Evolutionary conservation across 495 filamentous ascomycete genomes (phyloP), one percentile per base, ranked within the genome.

Genomic region (Neohortaea acidophila): DNA sequence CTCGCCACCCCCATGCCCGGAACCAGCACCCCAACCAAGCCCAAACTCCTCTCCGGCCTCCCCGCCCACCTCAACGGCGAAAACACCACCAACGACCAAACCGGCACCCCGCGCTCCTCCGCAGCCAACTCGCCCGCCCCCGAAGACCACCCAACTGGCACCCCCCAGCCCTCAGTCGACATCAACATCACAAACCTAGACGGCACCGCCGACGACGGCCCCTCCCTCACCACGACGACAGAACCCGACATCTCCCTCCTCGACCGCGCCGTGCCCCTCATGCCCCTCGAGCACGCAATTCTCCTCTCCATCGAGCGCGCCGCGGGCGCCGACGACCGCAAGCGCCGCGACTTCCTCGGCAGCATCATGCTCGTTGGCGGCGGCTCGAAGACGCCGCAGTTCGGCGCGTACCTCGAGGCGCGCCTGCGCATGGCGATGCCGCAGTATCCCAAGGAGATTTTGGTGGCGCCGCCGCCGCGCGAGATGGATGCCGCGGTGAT

Each of bases 281-380:
- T 77, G 39, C 72, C 89, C 2, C 72, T 97, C 21, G 89, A 96
- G 61, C 71, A 70, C 20, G 89, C 91, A 8, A 91, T 97, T 51
- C 64, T 94, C 33, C 82, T 80, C 15, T 79, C 73, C 19, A 89
- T 96, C 52, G 69, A 77, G 12, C 82, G 94, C 53, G 89, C 83
- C 5, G 77, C 83, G 18, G 79, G 78, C 41, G 77, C 73, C 24
- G 86, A 94, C 51, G 91, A 96, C 37, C 85, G 85, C 58, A 91
- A 89, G 57, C 74, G 86, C 45, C 72, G 81, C 14, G 91, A 97
- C 51, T 84, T 91, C 59, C 65, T 93, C 20, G 84, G 84, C 17
- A 80, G 81, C 25, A 92, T 97, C 63, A 94, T 97, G 84, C 73
- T 94, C 2, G 72, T 94, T 34, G 89, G 89, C 32, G 89, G 89